phyloP scores from a whole-genome alignment of 345 rosid genomes.

The Kernera saxatilis region DNA sequence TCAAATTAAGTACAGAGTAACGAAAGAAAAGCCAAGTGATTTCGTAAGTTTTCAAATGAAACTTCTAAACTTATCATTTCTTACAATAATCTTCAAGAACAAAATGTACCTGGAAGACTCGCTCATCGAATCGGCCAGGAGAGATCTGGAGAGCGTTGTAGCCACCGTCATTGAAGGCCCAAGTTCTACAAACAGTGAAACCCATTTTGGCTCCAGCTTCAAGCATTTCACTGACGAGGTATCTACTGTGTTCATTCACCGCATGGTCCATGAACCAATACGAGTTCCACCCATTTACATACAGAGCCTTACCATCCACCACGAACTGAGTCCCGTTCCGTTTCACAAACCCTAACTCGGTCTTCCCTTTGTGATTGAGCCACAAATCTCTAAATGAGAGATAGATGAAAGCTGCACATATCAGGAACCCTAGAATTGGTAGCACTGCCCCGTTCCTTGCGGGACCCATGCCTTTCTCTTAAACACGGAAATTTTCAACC shows the following conservation, averaged over 20 bases:
- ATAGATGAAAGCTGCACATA: constrained; percentile 61
- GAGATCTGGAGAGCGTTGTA: constrained; percentile 81
- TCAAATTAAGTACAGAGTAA: not conserved
- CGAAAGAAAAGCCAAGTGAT: not conserved
- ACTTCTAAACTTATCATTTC: not conserved
- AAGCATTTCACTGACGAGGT: constrained; percentile 54
- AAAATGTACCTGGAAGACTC: constrained; percentile 56
- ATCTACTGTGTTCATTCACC: constrained; percentile 48
- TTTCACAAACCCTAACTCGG: constrained; percentile 52
- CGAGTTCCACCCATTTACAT: constrained; percentile 84
- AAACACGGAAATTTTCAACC: not conserved
- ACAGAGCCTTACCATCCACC: constrained; percentile 48
- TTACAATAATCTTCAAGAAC: not conserved
- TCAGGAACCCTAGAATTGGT: constrained; percentile 58
- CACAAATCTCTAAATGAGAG: constrained; percentile 53
- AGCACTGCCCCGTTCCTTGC: constrained; percentile 43
- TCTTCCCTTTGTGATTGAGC: constrained; percentile 25
- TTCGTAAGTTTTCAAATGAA: too few species aligned
- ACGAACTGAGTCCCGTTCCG: constrained; percentile 63
- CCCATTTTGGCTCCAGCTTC: constrained; percentile 75
- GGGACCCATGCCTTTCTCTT: constrained; percentile 29
- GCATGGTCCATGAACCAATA: constrained; percentile 87
- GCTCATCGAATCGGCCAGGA: constrained; percentile 73
- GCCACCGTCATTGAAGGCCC: constrained; percentile 91
- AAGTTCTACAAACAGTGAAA: constrained; percentile 74